Evolutionary conservation across 2,329 filamentous ascomycete genomes (phyloP).

Genomic region (Sclerotinia borealis): DNA sequence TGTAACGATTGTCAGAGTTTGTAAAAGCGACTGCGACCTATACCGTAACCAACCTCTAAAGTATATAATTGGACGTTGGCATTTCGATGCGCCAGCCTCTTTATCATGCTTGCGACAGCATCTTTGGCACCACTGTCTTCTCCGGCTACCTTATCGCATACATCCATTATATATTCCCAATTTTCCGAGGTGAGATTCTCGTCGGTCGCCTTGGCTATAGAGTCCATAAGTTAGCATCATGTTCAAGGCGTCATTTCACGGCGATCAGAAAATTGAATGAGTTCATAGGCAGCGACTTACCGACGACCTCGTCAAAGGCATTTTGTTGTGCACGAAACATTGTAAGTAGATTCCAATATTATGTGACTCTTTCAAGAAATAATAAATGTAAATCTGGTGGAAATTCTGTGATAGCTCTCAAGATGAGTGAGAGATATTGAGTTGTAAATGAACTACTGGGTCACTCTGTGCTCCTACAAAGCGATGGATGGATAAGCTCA

Average conservation of each 20-base stretch:
- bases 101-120: slow-evolving; percentile 66
- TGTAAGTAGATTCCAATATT: neutral
- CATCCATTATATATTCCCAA: slow-evolving; percentile 55
- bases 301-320: slow-evolving; percentile 64
- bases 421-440: neutral
- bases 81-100: slow-evolving; percentile 66
- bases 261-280: slow-evolving; percentile 9
- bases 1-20: slow-evolving; percentile 11
- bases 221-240: slow-evolving; percentile 18
- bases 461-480: neutral
- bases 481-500: neutral
- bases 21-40: neutral
- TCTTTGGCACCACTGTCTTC: slow-evolving; percentile 51
- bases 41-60: slow-evolving; percentile 45
- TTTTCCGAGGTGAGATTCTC: slow-evolving; percentile 79
- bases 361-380: neutral
- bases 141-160: slow-evolving; percentile 37
- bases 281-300: slow-evolving; percentile 38
- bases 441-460: neutral
- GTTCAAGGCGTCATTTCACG: neutral
- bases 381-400: neutral
- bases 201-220: slow-evolving; percentile 76
- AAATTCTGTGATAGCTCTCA: slow-evolving; percentile 3
- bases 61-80: slow-evolving; percentile 76
- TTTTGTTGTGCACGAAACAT: slow-evolving; percentile 61